Evolutionary conservation across 2,329 filamentous ascomycete species (phyloP).

Genomic region (Periglandula ipomoeae): DNA sequence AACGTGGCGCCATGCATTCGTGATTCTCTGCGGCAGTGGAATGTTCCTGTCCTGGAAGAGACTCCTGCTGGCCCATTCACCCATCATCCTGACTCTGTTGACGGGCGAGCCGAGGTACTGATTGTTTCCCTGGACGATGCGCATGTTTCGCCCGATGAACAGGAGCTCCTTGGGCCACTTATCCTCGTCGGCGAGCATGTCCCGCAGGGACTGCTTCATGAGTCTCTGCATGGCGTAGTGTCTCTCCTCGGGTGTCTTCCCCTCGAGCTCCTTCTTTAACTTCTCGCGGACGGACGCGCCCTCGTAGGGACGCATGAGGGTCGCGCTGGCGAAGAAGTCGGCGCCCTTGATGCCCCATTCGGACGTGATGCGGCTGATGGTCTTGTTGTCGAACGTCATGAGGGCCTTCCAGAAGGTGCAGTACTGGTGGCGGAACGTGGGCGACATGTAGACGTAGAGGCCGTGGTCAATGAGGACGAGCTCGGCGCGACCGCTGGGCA

Average conservation of each 20-base stretch:
- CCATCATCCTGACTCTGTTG: constrained; percentile 90
- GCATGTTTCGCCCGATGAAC: constrained; percentile 84
- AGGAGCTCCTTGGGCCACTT: constrained; percentile 87
- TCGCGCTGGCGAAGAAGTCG: constrained; percentile 86
- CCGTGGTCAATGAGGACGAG: constrained; percentile 96
- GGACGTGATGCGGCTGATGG: constrained; percentile 60
- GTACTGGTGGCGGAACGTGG: constrained; percentile 78
- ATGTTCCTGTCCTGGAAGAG: constrained; percentile 67
- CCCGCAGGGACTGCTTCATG: constrained; percentile 59
- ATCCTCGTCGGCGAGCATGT: constrained; percentile 72
- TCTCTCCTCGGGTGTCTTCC: constrained; percentile 55
- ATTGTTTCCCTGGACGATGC: constrained; percentile 90
- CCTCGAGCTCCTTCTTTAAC: constrained; percentile 56
- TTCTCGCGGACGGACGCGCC: constrained; percentile 57
- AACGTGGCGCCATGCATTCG: constrained; percentile 66
- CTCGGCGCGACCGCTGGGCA: constrained; percentile 74
- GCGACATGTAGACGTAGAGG: constrained; percentile 85
- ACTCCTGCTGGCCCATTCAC: constrained; percentile 77
- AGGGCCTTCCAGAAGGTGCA: constrained; percentile 87
- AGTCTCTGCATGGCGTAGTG: constrained; percentile 84
- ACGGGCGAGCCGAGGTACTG: constrained; percentile 84
- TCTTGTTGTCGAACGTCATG: constrained; percentile 84
- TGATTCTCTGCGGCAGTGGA: constrained; percentile 50
- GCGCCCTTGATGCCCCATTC: constrained; percentile 83
- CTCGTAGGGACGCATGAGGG: constrained; percentile 81